phyloP scores from a whole-genome alignment of 139 green algal species.

The Ettlia oleoabundans region DNA sequence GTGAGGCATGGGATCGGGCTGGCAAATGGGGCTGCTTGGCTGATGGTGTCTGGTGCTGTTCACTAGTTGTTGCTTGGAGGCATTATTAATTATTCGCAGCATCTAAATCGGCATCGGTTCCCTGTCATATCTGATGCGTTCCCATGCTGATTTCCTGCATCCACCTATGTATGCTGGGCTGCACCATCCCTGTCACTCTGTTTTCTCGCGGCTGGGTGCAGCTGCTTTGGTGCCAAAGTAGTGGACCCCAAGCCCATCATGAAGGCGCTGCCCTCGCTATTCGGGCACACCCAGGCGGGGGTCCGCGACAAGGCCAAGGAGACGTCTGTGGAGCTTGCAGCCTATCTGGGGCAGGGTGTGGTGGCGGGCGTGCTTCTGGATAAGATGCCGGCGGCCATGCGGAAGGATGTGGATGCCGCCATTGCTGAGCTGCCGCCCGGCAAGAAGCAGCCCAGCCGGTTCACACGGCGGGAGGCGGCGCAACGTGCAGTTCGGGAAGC shows the following conservation, averaged over 20 bases:
- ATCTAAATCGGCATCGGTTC: too few relatives aligned
- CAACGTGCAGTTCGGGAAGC: slow-evolving; percentile 48
- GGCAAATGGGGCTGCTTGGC: too few relatives aligned
- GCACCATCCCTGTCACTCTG: not conserved
- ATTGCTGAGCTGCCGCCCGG: slow-evolving; percentile 18
- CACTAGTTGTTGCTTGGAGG: too few relatives aligned
- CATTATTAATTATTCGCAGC: too few relatives aligned
- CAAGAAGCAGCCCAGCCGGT: slow-evolving; percentile 57
- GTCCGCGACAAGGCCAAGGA: slow-evolving; percentile 86
- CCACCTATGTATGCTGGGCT: not conserved
- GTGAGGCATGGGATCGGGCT: too few relatives aligned
- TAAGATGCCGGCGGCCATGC: slow-evolving; percentile 90
- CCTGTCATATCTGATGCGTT: too few relatives aligned
- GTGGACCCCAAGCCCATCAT: slow-evolving; percentile 87
- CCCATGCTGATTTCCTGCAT: too few relatives aligned
- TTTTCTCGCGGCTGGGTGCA: too few relatives aligned
- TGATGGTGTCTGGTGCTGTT: too few relatives aligned
- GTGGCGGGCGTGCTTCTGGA: slow-evolving; percentile 82
- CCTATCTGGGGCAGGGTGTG: slow-evolving; percentile 72
- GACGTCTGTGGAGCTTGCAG: slow-evolving; percentile 81
- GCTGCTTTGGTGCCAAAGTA: slow-evolving; percentile 75
- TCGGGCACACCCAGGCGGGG: slow-evolving; percentile 88
- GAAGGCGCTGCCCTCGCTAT: slow-evolving; percentile 82
- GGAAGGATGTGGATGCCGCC: slow-evolving; percentile 80
- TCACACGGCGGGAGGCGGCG: slow-evolving; percentile 74